phyloP scores from a whole-genome alignment of 1,284 basidiomycete species.

The Apiotrichum sp. region DNA sequence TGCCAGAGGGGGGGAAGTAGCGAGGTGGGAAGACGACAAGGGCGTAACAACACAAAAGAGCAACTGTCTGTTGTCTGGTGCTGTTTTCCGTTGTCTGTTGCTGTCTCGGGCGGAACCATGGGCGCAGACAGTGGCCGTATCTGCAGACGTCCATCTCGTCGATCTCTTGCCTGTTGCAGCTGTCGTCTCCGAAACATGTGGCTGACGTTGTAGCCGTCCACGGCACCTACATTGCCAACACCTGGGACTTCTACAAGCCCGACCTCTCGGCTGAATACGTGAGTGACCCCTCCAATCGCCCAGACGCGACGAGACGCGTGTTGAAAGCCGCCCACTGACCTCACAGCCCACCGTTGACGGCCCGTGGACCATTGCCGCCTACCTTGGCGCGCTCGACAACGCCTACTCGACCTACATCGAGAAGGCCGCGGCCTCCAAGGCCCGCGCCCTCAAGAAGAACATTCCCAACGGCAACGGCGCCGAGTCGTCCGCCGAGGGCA shows the following conservation, averaged over 20 bases:
- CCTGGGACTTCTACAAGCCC: constrained; percentile 97
- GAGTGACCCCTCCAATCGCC: constrained; percentile 15
- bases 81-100: too few species aligned
- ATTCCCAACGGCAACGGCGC: constrained; percentile 39
- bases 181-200: background rate
- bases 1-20: too few species aligned
- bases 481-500: constrained; percentile 47
- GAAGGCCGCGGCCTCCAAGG: constrained; percentile 62
- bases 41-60: too few species aligned
- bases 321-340: constrained; percentile 7
- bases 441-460: constrained; percentile 43
- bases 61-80: too few species aligned
- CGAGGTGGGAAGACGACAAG: too few species aligned
- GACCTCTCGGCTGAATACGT: constrained; percentile 57
- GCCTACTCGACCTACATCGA: constrained; percentile 81
- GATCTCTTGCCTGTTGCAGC: too few species aligned
- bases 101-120: too few species aligned
- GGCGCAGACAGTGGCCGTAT: too few species aligned
- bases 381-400: constrained; percentile 87
- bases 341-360: constrained; percentile 88
- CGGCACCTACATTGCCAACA: constrained; percentile 96
- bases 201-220: constrained; percentile 66
- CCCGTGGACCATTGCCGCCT: constrained; percentile 90
- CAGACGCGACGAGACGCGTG: too few species aligned
- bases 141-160: too few species aligned